Percentiles rank a stretch among this genome's conserved stretches.
phyloP scores from a whole-genome alignment of 1,139 yeast species.

The Debaryomycetaceae sp. region DNA sequence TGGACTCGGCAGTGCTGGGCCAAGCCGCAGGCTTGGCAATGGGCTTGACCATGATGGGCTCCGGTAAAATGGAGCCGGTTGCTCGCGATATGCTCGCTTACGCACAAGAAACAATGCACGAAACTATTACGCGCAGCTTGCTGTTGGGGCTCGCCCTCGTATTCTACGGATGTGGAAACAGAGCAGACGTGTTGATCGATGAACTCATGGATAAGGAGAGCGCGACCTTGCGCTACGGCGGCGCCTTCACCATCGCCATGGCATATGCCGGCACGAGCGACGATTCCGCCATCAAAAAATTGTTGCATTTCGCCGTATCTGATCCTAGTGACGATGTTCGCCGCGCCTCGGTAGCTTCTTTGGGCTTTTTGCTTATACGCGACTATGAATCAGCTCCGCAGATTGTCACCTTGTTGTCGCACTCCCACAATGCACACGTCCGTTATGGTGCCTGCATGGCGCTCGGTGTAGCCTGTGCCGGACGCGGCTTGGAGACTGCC shows the following conservation, averaged over 20 bases:
- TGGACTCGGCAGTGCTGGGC: slow-evolving; percentile 90
- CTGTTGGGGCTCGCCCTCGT: slow-evolving; percentile 84
- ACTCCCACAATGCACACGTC: slow-evolving; percentile 95
- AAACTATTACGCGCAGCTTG: slow-evolving; percentile 84
- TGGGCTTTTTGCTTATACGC: slow-evolving; percentile 85
- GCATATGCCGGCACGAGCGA: slow-evolving; percentile 97
- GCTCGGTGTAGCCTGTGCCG: slow-evolving; percentile 93
- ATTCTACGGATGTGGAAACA: slow-evolving; percentile 76
- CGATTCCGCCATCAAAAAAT: slow-evolving; percentile 73
- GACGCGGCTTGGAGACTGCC: slow-evolving; percentile 82
- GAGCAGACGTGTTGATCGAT: slow-evolving; percentile 65
- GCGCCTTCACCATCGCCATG: slow-evolving; percentile 85
- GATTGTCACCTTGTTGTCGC: slow-evolving; percentile 84
- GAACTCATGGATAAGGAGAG: slow-evolving; percentile 65
- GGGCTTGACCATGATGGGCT: slow-evolving; percentile 94
- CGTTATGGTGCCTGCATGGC: slow-evolving; percentile 98
- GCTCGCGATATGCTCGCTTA: slow-evolving; percentile 78
- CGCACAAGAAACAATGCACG: slow-evolving; percentile 95
- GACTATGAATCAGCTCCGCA: slow-evolving; percentile 93
- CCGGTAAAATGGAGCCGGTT: slow-evolving; percentile 68
- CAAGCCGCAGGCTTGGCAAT: slow-evolving; percentile 95
- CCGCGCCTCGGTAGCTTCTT: slow-evolving; percentile 89
- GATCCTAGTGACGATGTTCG: slow-evolving; percentile 96
- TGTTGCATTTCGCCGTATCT: slow-evolving; percentile 89
- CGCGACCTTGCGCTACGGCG: slow-evolving; percentile 87